Percentiles rank a stretch among this genome's conserved stretches.
These are phyloP conservation scores for Arthrinium puccinioides DNA, from an alignment of 2,329 filamentous ascomycete species.

Conservation along the genomic window DNA sequence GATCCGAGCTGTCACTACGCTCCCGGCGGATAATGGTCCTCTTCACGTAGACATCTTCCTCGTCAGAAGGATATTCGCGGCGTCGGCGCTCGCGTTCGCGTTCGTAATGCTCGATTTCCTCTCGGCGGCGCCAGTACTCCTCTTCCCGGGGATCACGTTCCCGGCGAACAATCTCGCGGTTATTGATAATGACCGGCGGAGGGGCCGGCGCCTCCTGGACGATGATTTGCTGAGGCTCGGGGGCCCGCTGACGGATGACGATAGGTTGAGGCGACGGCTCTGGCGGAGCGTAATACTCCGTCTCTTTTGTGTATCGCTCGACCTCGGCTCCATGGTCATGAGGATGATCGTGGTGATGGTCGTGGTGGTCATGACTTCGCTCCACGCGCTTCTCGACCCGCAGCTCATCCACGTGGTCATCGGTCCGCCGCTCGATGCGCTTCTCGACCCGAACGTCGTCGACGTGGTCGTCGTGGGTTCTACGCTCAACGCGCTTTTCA, in stretches of 20 bases:
- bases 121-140: conserved; percentile 44
- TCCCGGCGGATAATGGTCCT: conserved; percentile 41
- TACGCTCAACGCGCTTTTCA: conserved; percentile 32
- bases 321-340: conserved; percentile 42
- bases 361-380: conserved; percentile 15
- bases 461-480: conserved; percentile 40
- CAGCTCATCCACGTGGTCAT: conserved; percentile 20
- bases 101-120: conserved; percentile 20
- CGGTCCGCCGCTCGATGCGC: conserved; percentile 16
- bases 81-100: conserved; percentile 22
- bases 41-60: conserved; percentile 39
- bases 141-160: conserved; percentile 32
- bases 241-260: conserved; percentile 47
- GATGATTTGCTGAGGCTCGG: conserved; percentile 53
- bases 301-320: conserved; percentile 54
- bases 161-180: conserved; percentile 25
- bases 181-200: conserved; percentile 40
- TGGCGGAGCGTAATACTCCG: conserved; percentile 51
- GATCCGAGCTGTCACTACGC: conserved; percentile 39
- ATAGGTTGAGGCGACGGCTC: conserved; percentile 43
- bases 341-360: conserved; percentile 15
- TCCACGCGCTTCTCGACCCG: conserved; percentile 21
- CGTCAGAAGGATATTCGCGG: conserved; percentile 30
- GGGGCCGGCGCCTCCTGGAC: conserved; percentile 49
- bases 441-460: conserved; percentile 42